Evolutionary conservation across 441 rosid genomes (phyloP).

Genomic region (Manihot esculenta): DNA sequence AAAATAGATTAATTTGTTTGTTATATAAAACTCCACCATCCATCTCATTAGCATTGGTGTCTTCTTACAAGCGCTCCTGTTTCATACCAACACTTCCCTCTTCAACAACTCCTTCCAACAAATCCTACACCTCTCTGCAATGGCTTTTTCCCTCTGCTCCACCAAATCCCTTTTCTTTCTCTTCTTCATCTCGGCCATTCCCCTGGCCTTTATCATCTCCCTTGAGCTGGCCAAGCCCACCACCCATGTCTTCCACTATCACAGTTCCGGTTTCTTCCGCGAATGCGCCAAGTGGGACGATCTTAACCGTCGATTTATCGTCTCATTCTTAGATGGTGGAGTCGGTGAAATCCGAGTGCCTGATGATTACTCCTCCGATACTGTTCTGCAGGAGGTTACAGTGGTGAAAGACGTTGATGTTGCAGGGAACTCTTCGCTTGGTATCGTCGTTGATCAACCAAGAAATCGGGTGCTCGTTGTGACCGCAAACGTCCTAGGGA

Average conservation of each 20-base stretch:
- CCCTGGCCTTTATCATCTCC: slow-evolving; percentile 59
- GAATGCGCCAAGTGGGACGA: slow-evolving; percentile 96
- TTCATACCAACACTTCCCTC: not conserved
- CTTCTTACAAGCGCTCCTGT: too few relatives aligned
- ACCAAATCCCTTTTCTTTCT: slow-evolving; percentile 35
- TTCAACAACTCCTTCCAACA: not conserved
- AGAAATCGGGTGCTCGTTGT: slow-evolving; percentile 76
- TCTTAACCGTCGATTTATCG: slow-evolving; percentile 61
- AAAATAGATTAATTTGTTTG: not conserved
- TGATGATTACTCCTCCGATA: slow-evolving; percentile 23
- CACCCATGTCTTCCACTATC: slow-evolving; percentile 68
- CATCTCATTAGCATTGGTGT: not conserved
- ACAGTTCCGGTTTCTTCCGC: slow-evolving; percentile 65
- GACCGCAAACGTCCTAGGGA: slow-evolving; percentile 55
- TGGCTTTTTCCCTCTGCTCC: slow-evolving; percentile 43
- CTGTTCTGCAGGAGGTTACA: slow-evolving; percentile 49
- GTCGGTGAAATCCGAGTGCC: slow-evolving; percentile 61
- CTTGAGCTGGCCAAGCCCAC: slow-evolving; percentile 53
- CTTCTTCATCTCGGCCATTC: slow-evolving; percentile 65
- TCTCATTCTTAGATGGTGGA: slow-evolving; percentile 76
- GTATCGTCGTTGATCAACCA: slow-evolving; percentile 57
- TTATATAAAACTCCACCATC: not conserved
- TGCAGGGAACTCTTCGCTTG: slow-evolving; percentile 67
- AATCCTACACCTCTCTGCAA: slow-evolving; percentile 4
- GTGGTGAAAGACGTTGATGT: slow-evolving; percentile 66